These are phyloP conservation scores for Xylaria sp. DNA, from an alignment of 2,329 filamentous ascomycete species.

Conservation along the genomic window DNA sequence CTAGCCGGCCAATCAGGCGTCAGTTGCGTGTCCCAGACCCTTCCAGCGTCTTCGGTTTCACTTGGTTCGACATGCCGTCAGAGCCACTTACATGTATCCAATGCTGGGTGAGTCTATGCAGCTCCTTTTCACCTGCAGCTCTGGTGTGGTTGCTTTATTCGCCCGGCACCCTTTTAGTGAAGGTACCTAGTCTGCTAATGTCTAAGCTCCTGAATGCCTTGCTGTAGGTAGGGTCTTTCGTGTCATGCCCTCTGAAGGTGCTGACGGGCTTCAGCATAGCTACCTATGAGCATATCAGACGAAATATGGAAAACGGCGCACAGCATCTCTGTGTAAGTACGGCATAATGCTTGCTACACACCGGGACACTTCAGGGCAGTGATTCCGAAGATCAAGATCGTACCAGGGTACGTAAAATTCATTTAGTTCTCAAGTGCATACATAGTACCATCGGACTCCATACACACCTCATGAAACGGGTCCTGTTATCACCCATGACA, in stretches of 20 bases:
- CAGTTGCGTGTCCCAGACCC: constrained; percentile 46
- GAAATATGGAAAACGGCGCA: neutral
- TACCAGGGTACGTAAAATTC: neutral
- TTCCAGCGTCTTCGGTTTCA: constrained; percentile 56
- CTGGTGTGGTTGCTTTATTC: constrained; percentile 23
- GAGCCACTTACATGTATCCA: constrained; percentile 27
- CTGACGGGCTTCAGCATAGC: neutral
- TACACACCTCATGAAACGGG: constrained; percentile 30
- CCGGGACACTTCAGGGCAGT: neutral
- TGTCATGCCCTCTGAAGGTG: neutral
- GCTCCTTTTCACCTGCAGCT: constrained; percentile 54
- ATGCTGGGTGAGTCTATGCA: constrained; percentile 45
- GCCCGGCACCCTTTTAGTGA: constrained; percentile 15
- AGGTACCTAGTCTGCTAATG: constrained; percentile 24
- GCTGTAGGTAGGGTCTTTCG: constrained; percentile 24
- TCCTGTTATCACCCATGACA: constrained; percentile 24
- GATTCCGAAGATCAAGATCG: constrained; percentile 7
- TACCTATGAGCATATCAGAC: constrained; percentile 4
- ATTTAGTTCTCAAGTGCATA: neutral
- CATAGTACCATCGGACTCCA: neutral
- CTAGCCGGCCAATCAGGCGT: constrained; percentile 28
- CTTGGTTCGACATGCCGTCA: constrained; percentile 44
- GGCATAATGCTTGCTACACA: constrained; percentile 1
- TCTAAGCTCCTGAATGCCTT: neutral
- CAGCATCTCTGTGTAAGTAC: neutral